These are phyloP conservation scores for Chlamydomonas sphaeroides DNA, from an alignment of 139 green algal species.

Conservation along the genomic window DNA sequence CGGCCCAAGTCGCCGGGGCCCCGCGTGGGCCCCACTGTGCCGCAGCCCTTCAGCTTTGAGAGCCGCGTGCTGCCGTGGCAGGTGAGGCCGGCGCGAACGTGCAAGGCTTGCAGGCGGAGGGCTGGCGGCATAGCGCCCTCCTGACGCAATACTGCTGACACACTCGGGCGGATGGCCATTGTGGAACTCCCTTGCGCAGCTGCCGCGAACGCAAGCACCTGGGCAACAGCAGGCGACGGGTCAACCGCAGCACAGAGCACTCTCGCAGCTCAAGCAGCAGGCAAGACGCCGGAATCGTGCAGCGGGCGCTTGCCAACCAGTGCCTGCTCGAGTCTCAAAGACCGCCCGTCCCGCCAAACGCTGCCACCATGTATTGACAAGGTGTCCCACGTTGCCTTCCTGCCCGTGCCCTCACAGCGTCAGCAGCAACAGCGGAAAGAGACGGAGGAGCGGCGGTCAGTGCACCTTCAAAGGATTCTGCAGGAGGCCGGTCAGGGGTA, in stretches of 20 bases:
- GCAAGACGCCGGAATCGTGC: not conserved
- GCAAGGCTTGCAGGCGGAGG: not conserved
- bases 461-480: slow-evolving; percentile 27
- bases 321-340: not conserved
- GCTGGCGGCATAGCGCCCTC: too few species aligned
- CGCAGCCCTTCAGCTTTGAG: slow-evolving; percentile 52
- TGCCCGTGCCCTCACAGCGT: not conserved
- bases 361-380: too few species aligned
- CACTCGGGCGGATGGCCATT: not conserved
- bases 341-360: not conserved
- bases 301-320: too few species aligned
- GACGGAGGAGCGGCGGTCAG: slow-evolving; percentile 17
- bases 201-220: not conserved
- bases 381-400: not conserved
- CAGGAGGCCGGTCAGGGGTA: slow-evolving; percentile 10
- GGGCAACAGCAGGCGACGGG: not conserved
- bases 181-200: not conserved
- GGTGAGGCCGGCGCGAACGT: not conserved
- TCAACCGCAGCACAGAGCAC: not conserved
- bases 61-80: slow-evolving; percentile 33
- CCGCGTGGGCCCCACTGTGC: slow-evolving; percentile 27
- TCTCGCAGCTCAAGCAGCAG: slow-evolving; percentile 18
- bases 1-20: slow-evolving; percentile 26
- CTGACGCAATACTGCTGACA: too few species aligned
- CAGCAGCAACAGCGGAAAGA: slow-evolving; percentile 10